Base-by-base conservation (phyloP, 192 early-diverging fungal species). In the Coemansia umbellata region DNA sequence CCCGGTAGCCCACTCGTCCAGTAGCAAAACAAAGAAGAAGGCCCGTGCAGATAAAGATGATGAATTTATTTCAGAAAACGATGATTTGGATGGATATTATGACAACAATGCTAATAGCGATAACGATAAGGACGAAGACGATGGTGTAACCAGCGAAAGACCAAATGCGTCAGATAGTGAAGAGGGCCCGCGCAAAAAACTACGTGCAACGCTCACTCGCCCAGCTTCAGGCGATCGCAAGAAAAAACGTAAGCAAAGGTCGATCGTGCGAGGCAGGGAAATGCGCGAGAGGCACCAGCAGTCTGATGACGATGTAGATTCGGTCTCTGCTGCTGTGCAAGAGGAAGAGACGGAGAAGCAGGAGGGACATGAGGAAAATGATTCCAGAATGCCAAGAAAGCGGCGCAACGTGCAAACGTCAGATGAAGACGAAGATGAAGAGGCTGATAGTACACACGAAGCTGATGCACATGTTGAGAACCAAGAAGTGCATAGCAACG, bases 21-120 rank as follows among this genome's bases (percentile, higher is more conserved):
- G 28, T 2, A 31, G 32, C 8, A 11, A 42, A 32, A 45, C 19
- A 17, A 39, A 40, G 11, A n/a, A 22, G 14, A 45, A 31, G 28
- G 58, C 22, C 0, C 3, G 27, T 21, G 49, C 37, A 11, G 39
- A 36, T 0, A 43, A 55, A 11, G 39, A 36, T 0, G 53, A 55
- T 26, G 43, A 11, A 15, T 55, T 55, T 35, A 55, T 55, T 18
- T 55, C 53, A 3, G 53, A 55, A 11, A 24, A 55, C 19, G 53
- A 55, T 8, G 44, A 58, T 37, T 53, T 45, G 13, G 43, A 45
- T 26, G 43, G 26, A 26, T 45, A 45, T 41, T 1, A 36, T 30
- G 31, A 27, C 35, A 11, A 3, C 33, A 1, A 47, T 22, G 8
- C 35, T 28, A 24, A 27, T 49, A 15, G 15, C 21, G 13, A 44